Conservation (phyloP, 2,329 filamentous ascomycete genomes). For the Aspergillus tamarii region DNA sequence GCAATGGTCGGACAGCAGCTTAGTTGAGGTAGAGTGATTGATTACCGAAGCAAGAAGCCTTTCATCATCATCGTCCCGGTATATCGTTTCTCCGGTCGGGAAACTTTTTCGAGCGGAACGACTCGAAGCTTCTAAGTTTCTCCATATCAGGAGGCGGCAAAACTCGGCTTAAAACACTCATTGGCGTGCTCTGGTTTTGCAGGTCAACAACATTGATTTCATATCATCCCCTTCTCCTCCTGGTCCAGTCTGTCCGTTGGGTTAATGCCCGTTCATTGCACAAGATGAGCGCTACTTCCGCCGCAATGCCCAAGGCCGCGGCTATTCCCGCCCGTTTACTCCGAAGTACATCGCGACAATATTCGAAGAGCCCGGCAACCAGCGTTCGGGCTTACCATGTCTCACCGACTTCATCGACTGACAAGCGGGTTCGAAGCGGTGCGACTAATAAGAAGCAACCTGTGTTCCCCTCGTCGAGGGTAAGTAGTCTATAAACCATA, state of each 20-base stretch:
- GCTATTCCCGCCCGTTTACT: constrained; percentile 47
- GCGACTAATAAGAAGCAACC: constrained; percentile 29
- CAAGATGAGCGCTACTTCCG: constrained; percentile 44
- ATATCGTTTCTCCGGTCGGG: constrained; percentile 33
- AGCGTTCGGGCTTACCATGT: constrained; percentile 40
- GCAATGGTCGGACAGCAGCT: background rate
- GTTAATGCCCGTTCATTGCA: constrained; percentile 22
- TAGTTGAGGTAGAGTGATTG: constrained; percentile 23
- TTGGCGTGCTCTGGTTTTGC: background rate
- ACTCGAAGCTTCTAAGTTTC: constrained; percentile 37
- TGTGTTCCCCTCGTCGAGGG: constrained; percentile 32
- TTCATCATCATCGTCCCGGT: constrained; percentile 36
- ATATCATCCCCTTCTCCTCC: background rate
- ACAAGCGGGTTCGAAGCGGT: constrained; percentile 32
- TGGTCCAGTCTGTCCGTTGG: background rate
- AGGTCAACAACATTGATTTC: constrained; percentile 8
- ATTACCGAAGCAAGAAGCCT: constrained; percentile 36
- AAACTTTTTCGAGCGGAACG: constrained; percentile 38
- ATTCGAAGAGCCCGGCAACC: constrained; percentile 36
- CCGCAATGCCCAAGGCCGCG: constrained; percentile 47
- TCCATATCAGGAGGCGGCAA: constrained; percentile 27
- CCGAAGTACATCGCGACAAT: constrained; percentile 42
- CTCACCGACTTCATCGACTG: constrained; percentile 28
- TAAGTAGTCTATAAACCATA: constrained; percentile 24
- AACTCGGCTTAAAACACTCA: background rate